phyloP scores from a whole-genome alignment of 257 asterid genomes.

The Rehmannia glutinosa region DNA sequence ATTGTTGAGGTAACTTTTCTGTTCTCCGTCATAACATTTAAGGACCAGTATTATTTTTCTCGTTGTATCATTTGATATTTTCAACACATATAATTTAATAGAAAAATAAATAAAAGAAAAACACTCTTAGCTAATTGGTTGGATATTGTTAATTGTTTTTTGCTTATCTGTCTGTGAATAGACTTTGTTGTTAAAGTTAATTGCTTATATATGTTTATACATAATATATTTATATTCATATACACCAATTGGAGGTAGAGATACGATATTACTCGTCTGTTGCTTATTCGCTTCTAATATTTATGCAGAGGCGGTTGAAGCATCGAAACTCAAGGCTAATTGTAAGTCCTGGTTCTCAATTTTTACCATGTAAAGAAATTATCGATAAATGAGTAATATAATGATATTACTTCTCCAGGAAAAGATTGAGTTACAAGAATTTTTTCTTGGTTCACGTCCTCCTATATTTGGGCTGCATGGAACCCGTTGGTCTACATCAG shows the following conservation, averaged over 20 bases:
- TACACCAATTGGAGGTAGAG: not conserved
- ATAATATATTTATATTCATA: not conserved
- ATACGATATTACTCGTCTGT: not conserved
- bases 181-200: no score
- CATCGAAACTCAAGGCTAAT: slow-evolving; percentile 77
- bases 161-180: not conserved
- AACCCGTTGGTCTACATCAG: slow-evolving; percentile 77
- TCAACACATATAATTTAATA: not conserved
- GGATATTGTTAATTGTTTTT: no score
- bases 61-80: not conserved
- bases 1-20: slow-evolving; percentile 70
- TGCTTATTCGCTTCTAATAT: slow-evolving; percentile 18
- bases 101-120: not conserved
- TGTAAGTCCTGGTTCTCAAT: slow-evolving; percentile 46
- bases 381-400: not conserved
- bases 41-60: not conserved
- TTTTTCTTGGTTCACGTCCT: slow-evolving; percentile 87
- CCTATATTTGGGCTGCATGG: slow-evolving; percentile 87
- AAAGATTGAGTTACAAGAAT: slow-evolving; percentile 77
- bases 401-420: slow-evolving; percentile 46
- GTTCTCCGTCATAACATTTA: no score
- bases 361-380: slow-evolving; percentile 12
- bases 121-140: not conserved
- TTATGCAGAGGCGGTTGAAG: slow-evolving; percentile 85
- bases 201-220: not conserved